These are phyloP conservation scores for Cylindrodendrum hubeiense DNA, from an alignment of 2,329 filamentous ascomycete species.

Conservation along the genomic window DNA sequence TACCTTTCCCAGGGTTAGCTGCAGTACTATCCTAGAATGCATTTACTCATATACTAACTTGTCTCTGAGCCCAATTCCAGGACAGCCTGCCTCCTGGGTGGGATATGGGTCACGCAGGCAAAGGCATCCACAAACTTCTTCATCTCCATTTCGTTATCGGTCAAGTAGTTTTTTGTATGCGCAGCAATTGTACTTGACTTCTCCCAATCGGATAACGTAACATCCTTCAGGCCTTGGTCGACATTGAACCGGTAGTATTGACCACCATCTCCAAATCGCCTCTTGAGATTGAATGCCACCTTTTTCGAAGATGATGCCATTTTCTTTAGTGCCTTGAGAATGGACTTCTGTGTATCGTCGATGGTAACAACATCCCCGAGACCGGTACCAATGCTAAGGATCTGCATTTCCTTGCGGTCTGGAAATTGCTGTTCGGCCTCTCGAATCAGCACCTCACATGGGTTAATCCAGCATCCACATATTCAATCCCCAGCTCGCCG, in stretches of 20 bases:
- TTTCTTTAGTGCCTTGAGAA: constrained; percentile 4
- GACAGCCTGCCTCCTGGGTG: not conserved
- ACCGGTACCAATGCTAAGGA: constrained; percentile 12
- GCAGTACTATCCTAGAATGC: not conserved
- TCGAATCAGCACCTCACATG: constrained; percentile 44
- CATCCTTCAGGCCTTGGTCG: constrained; percentile 41
- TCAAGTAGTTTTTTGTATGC: constrained; percentile 38
- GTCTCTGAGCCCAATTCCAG: not conserved
- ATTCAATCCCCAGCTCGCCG: constrained; percentile 43
- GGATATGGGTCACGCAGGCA: not conserved
- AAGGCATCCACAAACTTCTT: constrained; percentile 1
- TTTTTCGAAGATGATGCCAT: constrained; percentile 1
- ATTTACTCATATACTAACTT: not conserved
- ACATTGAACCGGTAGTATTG: constrained; percentile 46
- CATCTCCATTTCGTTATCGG: constrained; percentile 14
- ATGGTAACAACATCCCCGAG: not conserved
- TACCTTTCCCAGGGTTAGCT: not conserved
- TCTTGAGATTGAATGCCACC: constrained; percentile 9
- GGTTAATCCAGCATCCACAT: constrained; percentile 50
- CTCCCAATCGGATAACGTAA: constrained; percentile 43
- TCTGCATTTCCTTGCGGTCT: not conserved
- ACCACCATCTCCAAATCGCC: constrained; percentile 28
- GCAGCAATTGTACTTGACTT: constrained; percentile 37
- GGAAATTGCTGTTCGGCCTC: constrained; percentile 45
- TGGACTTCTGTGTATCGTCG: not conserved